Conservation (phyloP, 2,329 filamentous ascomycete species). For the Fusarium pininemorale region DNA sequence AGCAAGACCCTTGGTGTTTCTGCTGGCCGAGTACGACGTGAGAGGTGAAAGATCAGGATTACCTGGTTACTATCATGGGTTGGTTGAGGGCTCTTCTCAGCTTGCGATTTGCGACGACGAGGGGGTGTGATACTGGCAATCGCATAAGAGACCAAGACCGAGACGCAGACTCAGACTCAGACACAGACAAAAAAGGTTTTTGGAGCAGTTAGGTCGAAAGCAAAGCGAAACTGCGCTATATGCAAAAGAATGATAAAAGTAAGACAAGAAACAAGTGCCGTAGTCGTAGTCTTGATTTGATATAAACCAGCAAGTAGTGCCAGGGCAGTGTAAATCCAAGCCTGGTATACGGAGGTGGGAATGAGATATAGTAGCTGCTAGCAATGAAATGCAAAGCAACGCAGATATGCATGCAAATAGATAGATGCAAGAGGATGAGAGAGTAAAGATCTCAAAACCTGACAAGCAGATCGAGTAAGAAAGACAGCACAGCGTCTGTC, state of each 20-base stretch:
- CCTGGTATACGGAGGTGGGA: background rate
- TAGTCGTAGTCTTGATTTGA: conserved; percentile 7
- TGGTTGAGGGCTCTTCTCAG: conserved; percentile 3
- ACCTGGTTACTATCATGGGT: conserved; percentile 5
- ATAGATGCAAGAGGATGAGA: conserved; percentile 16
- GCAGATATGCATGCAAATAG: conserved; percentile 13
- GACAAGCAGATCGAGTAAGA: conserved; percentile 27
- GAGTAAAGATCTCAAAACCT: conserved; percentile 16
- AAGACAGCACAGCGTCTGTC: conserved; percentile 25
- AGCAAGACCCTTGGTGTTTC: conserved; percentile 10
- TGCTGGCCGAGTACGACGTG: conserved; percentile 3
- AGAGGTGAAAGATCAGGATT: conserved; percentile 12
- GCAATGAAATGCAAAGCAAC: conserved; percentile 11
- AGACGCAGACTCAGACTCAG: background rate
- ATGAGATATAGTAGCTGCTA: background rate
- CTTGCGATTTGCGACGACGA: conserved; percentile 26
- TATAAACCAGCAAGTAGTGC: conserved; percentile 20
- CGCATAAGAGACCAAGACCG: conserved; percentile 1
- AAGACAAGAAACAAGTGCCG: conserved; percentile 11
- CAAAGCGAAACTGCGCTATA: conserved; percentile 25
- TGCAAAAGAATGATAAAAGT: conserved; percentile 17
- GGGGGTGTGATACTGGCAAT: conserved; percentile 23
- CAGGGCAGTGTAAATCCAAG: background rate
- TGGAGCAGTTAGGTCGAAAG: conserved; percentile 19
- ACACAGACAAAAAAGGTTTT: conserved; percentile 14